phyloP scores from a whole-genome alignment of 2,329 filamentous ascomycete species.

The Chrysoporthe deuterocubensis region DNA sequence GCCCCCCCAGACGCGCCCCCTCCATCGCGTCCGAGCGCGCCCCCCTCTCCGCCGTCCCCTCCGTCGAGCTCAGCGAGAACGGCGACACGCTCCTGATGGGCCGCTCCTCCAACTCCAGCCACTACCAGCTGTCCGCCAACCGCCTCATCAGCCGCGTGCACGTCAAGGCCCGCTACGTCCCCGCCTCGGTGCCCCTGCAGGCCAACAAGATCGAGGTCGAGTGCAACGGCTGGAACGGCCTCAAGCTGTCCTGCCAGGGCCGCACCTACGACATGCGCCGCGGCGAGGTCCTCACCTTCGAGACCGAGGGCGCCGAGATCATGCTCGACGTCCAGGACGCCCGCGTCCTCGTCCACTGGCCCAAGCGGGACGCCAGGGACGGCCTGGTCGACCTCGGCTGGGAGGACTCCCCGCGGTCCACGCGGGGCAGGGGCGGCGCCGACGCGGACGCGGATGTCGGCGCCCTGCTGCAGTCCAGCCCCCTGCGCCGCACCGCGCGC shows the following conservation, averaged over 20 bases:
- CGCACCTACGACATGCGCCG: conserved; percentile 84
- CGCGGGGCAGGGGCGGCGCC: conserved; percentile 40
- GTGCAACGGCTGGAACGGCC: conserved; percentile 94
- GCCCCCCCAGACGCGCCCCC: conserved; percentile 58
- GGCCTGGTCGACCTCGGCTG: conserved; percentile 70
- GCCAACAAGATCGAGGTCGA: conserved; percentile 82
- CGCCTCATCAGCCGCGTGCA: conserved; percentile 92
- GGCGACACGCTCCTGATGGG: conserved; percentile 87
- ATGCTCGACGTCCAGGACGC: conserved; percentile 95
- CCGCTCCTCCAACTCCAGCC: conserved; percentile 91
- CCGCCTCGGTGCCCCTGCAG: conserved; percentile 66
- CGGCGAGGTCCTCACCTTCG: conserved; percentile 86
- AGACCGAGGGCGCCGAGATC: conserved; percentile 85
- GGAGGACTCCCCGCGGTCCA: conserved; percentile 63
- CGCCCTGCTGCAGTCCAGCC: conserved; percentile 61
- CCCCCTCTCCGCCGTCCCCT: conserved; percentile 83
- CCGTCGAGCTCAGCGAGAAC: conserved; percentile 77
- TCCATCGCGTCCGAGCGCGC: conserved; percentile 75
- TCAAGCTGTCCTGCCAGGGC: conserved; percentile 90
- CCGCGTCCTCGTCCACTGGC: conserved; percentile 89
- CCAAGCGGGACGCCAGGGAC: conserved; percentile 58
- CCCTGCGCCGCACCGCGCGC: conserved; percentile 58
- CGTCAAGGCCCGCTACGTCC: conserved; percentile 83
- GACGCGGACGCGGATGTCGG: conserved; percentile 33
- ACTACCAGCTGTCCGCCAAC: conserved; percentile 91